These are phyloP conservation scores for Orobanche coerulescens DNA, from an alignment of 257 asterid species.

Conservation along the genomic window DNA sequence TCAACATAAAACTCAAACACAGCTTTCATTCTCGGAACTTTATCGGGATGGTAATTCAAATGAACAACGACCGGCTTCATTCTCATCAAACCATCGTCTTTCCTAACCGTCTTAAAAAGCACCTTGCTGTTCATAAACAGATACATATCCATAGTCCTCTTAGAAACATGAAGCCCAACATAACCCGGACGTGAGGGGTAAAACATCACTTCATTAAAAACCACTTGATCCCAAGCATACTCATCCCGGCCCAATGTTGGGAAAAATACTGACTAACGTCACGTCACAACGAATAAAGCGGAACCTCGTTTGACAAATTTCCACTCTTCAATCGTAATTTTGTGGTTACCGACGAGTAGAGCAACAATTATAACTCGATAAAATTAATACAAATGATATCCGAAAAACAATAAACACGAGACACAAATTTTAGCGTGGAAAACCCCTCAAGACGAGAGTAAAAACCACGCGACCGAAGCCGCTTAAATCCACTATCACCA, in stretches of 20 bases:
- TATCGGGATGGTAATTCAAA: constrained; percentile 49
- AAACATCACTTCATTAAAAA: constrained; percentile 46
- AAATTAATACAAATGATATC: too few species aligned
- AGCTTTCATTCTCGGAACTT: constrained; percentile 50
- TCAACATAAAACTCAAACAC: constrained; percentile 44
- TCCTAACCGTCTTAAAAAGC: constrained; percentile 49
- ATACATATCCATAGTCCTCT: constrained; percentile 44
- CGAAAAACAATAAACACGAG: too few species aligned
- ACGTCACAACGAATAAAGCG: too few species aligned
- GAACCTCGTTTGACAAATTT: too few species aligned
- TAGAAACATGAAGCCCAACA: constrained; percentile 44
- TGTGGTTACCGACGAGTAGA: too few species aligned
- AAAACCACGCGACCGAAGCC: too few species aligned
- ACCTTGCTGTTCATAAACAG: constrained; percentile 58
- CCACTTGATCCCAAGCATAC: constrained; percentile 50
- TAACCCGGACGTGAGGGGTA: constrained; percentile 49
- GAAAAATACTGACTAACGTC: too few species aligned
- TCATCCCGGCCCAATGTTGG: constrained; percentile 24
- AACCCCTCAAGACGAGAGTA: too few species aligned
- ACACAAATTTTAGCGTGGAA: too few species aligned
- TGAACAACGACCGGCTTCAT: constrained; percentile 50
- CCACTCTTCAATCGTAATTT: too few species aligned
- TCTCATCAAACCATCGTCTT: constrained; percentile 33
- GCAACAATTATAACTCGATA: too few species aligned
- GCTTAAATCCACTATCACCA: too few species aligned